Evolutionary conservation across 2,329 filamentous ascomycete genomes (phyloP).

Genomic region (Penicillium hesseltinei): DNA sequence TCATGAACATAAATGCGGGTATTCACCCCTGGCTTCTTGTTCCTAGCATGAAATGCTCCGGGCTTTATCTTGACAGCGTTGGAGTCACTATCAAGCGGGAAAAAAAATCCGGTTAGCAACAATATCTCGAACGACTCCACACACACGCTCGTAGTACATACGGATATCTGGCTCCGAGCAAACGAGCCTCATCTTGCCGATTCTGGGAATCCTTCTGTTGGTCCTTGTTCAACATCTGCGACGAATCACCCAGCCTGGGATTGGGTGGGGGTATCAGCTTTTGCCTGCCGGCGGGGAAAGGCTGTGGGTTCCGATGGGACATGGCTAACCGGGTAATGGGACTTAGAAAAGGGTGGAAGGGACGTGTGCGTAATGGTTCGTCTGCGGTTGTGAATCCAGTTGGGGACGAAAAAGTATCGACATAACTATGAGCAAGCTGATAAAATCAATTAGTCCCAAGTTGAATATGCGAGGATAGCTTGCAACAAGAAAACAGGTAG

Average conservation of each 20-base stretch:
- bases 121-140: background rate
- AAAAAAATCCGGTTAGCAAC: background rate
- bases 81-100: slow-evolving; percentile 15
- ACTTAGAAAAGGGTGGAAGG: slow-evolving; percentile 12
- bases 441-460: slow-evolving; percentile 3
- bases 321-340: slow-evolving; percentile 16
- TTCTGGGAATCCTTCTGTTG: slow-evolving; percentile 8
- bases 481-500: background rate
- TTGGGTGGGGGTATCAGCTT: slow-evolving; percentile 9
- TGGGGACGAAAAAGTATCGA: slow-evolving; percentile 9
- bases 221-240: slow-evolving; percentile 20
- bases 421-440: slow-evolving; percentile 23
- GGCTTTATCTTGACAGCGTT: slow-evolving; percentile 29
- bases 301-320: background rate
- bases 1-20: background rate
- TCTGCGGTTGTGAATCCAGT: slow-evolving; percentile 12
- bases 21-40: slow-evolving; percentile 25
- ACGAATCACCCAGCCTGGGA: slow-evolving; percentile 12
- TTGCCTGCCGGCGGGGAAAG: slow-evolving; percentile 5
- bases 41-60: slow-evolving; percentile 23
- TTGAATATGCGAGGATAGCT: background rate
- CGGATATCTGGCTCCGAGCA: slow-evolving; percentile 18
- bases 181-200: slow-evolving; percentile 21
- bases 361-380: slow-evolving; percentile 14
- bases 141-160: slow-evolving; percentile 5